Evolutionary conservation across 2,329 filamentous ascomycete species (phyloP), one percentile per base, ranked within the genome.

Genomic region (Aureobasidium sp.): DNA sequence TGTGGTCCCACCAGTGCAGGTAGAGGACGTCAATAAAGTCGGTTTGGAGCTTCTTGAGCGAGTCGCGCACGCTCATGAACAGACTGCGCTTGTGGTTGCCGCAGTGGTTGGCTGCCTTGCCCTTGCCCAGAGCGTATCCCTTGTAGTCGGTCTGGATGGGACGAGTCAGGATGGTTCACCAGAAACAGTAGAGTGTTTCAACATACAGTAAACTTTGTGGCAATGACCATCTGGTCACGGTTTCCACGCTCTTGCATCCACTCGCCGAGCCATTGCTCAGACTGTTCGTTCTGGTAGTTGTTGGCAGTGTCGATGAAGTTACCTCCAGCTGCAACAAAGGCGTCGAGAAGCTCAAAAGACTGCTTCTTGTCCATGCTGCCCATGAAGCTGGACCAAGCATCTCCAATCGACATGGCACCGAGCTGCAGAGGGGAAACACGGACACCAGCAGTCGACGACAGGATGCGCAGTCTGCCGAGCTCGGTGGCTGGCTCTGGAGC

Each of bases 81-180:
- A 89, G 69, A 62, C 79, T 84, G 74, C 89, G 89, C 45, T 81
- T 76, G 19, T 82, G 80, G 68, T 88, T 87, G 1, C 86, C 86
- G 62, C 71, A 70, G 60, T 72, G 79, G 66, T 81, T 82, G 39
- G 67, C 66, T 60, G 75, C 68, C 33, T 73, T 65, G 56, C 67
- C 67, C 33, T 71, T 67, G 44, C 67, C 63, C 19, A 67, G 66
- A 42, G 42, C 37, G 31, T 62, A 45, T 22, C 67, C 69, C 56
- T 63, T 63, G 63, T 70, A 71, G 24, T 65, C 66, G 19, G 70
- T 65, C 5, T 58, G 12, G n/a, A 47, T 17, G 15, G 17, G 2
- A 11, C 15, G 14, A 17, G 29, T 57, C 53, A 57, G 53, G 24
- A 45, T 15, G 17, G 12, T 8, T 47, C 17, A 6, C 12, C 3